A percentile compares a stretch with the other conserved stretches of the same genome.
Evolutionary conservation across 768 basidiomycete species (phyloP).

Genomic region (Suillus spraguei): DNA sequence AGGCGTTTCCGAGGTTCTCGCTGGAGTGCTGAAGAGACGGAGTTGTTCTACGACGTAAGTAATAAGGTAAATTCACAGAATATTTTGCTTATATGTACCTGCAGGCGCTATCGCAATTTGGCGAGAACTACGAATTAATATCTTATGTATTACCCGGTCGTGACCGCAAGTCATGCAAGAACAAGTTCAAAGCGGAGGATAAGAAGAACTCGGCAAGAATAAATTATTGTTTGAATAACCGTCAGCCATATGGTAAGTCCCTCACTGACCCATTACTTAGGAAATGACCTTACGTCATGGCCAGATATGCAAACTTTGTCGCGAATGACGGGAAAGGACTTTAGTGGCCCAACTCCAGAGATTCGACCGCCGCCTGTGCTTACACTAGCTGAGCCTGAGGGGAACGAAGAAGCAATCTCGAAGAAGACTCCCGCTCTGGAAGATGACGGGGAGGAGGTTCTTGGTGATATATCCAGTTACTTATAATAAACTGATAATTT

Average conservation of each 20-base stretch:
- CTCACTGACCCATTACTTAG: background rate
- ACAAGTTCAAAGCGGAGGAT: slow-evolving; percentile 92
- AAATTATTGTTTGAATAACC: slow-evolving; percentile 72
- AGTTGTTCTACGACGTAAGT: slow-evolving; percentile 82
- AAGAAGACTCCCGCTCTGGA: slow-evolving; percentile 34
- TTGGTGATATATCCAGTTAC: slow-evolving; percentile 32
- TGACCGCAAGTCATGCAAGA: slow-evolving; percentile 87
- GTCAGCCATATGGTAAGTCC: slow-evolving; percentile 71
- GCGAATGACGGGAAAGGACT: slow-evolving; percentile 84
- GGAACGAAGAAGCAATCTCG: background rate
- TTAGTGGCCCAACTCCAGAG: slow-evolving; percentile 77
- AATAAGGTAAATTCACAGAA: background rate
- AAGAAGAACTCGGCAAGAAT: slow-evolving; percentile 78
- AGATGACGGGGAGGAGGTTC: slow-evolving; percentile 28
- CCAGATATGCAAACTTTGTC: slow-evolving; percentile 73
- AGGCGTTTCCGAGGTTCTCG: slow-evolving; percentile 81
- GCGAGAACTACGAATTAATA: slow-evolving; percentile 92
- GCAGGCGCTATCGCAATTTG: slow-evolving; percentile 87
- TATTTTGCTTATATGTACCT: slow-evolving; percentile 16
- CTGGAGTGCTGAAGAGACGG: slow-evolving; percentile 91
- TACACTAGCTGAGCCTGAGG: slow-evolving; percentile 33
- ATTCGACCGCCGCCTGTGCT: slow-evolving; percentile 49
- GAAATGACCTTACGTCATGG: slow-evolving; percentile 3
- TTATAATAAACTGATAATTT: background rate
- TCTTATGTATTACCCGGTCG: slow-evolving; percentile 83